Base-by-base conservation (phyloP, 169 alveolate species). In the Plasmodium relictum region DNA sequence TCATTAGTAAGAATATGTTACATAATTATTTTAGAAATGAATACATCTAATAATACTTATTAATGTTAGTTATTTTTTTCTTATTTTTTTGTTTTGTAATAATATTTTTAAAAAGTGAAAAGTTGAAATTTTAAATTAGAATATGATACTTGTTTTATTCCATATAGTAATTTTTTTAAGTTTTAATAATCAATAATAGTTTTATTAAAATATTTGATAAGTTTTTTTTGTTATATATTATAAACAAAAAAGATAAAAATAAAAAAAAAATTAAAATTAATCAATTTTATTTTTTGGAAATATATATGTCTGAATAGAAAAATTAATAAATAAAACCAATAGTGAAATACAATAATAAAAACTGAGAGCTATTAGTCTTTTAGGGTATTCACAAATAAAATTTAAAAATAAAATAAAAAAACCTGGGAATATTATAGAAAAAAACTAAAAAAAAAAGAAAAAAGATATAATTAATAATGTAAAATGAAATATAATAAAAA, bases 311-410 rank as follows among this genome's bases (percentile, higher is more conserved):
- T 76, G 74, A 63, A 72, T 58, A 52, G 93, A 45, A 66, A 92
- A 92, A 44, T 89, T 78, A 10, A 12, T 54, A 78, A 92, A 92
- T 71, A 92, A 90, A 48, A 88, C 44, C 42, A 88, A 74, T 72
- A 92, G 73, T 39, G 94, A 52, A 2, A 86, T 44, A 20, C 92
- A 85, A 42, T 92, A 92, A 71, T 61, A 61, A 69, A 88, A 69
- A 56, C 93, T 87, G 31, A 88, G 71, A 9, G 63, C 85, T 26
- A 91, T 48, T 39, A 92, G 59, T 16, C 93, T 73, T 39, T 24
- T 54, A 31, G 95, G 95, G 39, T 92, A 88, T 1, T 39, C 58
- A 69, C 87, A 63, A 31, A 59, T 52, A 18, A 86, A 87, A 48
- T 87, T 88, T 14, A 54, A 54, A 22, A 63, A 89, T 44, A 80